Base-by-base conservation (phyloP, 1,284 basidiomycete genomes). In the Rhodotorula sp. region DNA sequence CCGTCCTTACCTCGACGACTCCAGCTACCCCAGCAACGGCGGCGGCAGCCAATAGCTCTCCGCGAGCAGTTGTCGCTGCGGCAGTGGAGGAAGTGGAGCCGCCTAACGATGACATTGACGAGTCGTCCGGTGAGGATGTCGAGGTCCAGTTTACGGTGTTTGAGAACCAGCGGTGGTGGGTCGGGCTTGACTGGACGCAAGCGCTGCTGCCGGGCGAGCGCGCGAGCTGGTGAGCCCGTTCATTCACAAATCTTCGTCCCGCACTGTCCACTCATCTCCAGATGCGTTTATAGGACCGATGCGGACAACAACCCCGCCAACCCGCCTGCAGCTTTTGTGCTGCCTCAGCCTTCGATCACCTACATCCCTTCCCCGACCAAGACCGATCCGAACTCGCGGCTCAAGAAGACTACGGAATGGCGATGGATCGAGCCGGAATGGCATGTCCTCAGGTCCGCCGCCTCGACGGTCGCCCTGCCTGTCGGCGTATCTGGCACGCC, bases 351-450 rank as follows among this genome's bases (percentile, higher is more conserved):
- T 8, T 77, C 77, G 24, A 75, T 80, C 55, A 77, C 78, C 63
- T 72, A 78, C 54, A 74, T 78, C 24, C 61, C 76, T 3, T 70
- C 75, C 5, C 79, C 81, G 2, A 75, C 72, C 8, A 62, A 76
- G 7, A 71, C 77, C 6, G 79, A 77, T 17, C 60, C 75, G 0
- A 33, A 60, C 17, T 75, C 78, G 30, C 72, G 77, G 1, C 70
- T 79, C 24, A 78, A 79, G 55, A 76, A 80, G 51, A 78, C 77
- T 8, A 78, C 80, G 48, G 77, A 79, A 58, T 83, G 82, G 82
- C 78, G 79, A 56, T 83, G 82, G 82, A 67, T 82, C 60, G 82
- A 83, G 68, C 74, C 80, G 6, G 82, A 82, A 60, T 83, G 82
- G 82, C 77, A 75, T 29, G 80, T 82, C 51, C 53, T 72, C 14